These are phyloP conservation scores for Aspergillus versicolor DNA, from an alignment of 2,329 filamentous ascomycete genomes.

Conservation along the genomic window DNA sequence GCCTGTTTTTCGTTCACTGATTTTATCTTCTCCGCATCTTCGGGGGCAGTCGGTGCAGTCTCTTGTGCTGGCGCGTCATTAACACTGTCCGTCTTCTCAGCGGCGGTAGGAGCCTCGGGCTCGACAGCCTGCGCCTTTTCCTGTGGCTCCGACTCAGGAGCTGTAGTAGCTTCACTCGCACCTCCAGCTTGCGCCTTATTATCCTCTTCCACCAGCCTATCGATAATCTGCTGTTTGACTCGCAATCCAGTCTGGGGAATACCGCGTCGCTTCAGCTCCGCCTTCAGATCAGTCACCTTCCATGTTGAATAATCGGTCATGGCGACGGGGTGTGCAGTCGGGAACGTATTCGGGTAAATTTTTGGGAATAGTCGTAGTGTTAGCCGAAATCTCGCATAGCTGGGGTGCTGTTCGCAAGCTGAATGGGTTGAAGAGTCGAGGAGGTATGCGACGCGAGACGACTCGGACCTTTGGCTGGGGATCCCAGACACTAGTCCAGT, in stretches of 20 bases:
- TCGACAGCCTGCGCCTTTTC: slow-evolving; percentile 19
- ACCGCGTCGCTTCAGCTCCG: slow-evolving; percentile 71
- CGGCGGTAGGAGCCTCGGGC: slow-evolving; percentile 2
- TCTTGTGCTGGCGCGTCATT: slow-evolving; percentile 11
- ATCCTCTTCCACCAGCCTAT: slow-evolving; percentile 56
- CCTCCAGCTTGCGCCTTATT: slow-evolving; percentile 32
- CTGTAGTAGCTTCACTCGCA: slow-evolving; percentile 20
- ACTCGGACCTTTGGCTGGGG: slow-evolving; percentile 15
- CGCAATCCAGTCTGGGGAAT: slow-evolving; percentile 69
- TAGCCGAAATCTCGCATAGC: slow-evolving; percentile 13
- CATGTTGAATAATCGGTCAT: slow-evolving; percentile 59
- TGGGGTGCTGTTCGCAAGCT: neutral
- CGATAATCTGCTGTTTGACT: slow-evolving; percentile 63
- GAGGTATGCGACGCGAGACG: slow-evolving; percentile 9
- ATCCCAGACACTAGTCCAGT: slow-evolving; percentile 12
- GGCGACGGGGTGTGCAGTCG: slow-evolving; percentile 8
- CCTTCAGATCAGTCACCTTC: slow-evolving; percentile 74
- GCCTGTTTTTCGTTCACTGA: slow-evolving; percentile 11
- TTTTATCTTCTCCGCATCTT: slow-evolving; percentile 13
- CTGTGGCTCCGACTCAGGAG: slow-evolving; percentile 16
- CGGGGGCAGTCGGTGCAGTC: neutral
- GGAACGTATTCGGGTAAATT: slow-evolving; percentile 7
- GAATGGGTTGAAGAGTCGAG: neutral
- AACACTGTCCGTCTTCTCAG: neutral
- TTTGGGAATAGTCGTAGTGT: neutral